Base-by-base conservation (phyloP, 108 stramenopile species). In the Licmophora abbreviata region DNA sequence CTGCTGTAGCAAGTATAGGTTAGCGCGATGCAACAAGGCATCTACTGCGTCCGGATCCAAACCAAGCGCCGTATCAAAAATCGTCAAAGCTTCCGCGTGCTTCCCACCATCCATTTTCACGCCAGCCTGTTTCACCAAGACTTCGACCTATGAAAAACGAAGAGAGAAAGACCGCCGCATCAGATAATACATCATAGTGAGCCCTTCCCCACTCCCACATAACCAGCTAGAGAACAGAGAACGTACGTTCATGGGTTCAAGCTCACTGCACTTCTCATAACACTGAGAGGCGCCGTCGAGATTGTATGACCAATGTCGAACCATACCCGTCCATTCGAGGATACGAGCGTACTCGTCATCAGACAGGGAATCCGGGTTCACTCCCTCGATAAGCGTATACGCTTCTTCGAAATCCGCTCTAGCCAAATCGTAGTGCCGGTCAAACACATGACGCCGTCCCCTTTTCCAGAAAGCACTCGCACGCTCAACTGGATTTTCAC, bases 261-360 rank as follows among this genome's bases (percentile, higher is more conserved):
- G 56, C 14, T 79, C 77, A 11, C 73, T 61, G 50, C 82, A 86
- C 37, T 67, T 65, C 58, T 84, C 68, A 61, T 90, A 94, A 58
- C 78, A 80, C 26, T 54, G 50, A 23, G 59, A 42, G 0, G 88
- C 88, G 1, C 69, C 86, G n/a, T 85, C 71, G 51, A 94, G 57
- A 45, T 90, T 83, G 65, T 88, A 94, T 26, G 64, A 64, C 81
- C 87, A 82, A 54, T 94, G 92, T 37, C 71, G 72, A 50, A 77
- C 74, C 88, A 94, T 89, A 12, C 92, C 92, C 7, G 60, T 50
- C 92, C 92, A 94, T 54, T 94, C 92, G 51, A 94, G 45, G 44
- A 94, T 50, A 26, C 86, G 65, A 0, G 66, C 71, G 56, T 86
- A 80, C 15, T 70, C 68, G 38, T 85, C 78, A 23, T 71, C 64